Percentiles rank a stretch among this genome's conserved stretches.
phyloP scores from a whole-genome alignment of 306 rosid species.

The Lagenaria siceraria region DNA sequence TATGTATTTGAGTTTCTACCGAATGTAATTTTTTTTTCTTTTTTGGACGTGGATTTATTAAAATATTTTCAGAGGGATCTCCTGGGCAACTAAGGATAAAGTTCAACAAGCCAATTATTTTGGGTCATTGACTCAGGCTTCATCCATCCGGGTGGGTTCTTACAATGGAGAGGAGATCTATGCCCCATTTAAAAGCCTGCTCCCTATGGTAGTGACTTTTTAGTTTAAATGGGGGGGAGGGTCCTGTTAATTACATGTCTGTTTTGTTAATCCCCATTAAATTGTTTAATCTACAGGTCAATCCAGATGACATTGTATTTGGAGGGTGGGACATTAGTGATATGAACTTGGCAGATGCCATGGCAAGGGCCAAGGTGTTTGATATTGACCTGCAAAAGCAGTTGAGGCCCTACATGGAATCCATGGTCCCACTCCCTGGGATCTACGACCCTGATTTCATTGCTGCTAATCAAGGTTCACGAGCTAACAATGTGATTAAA shows the following conservation, averaged over 20 bases:
- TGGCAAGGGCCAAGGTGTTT: slow-evolving; percentile 86
- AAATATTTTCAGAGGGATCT: slow-evolving; percentile 56
- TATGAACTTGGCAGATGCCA: slow-evolving; percentile 89
- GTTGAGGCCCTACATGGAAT: slow-evolving; percentile 90
- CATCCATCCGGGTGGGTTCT: slow-evolving; percentile 85
- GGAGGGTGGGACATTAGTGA: slow-evolving; percentile 98
- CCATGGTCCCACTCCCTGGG: slow-evolving; percentile 96
- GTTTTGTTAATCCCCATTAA: background rate
- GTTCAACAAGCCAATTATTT: slow-evolving; percentile 90
- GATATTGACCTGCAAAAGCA: slow-evolving; percentile 98
- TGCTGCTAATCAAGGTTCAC: slow-evolving; percentile 86
- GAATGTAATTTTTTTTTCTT: background rate
- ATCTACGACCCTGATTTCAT: slow-evolving; percentile 86
- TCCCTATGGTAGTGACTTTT: slow-evolving; percentile 57
- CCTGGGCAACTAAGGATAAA: slow-evolving; percentile 98
- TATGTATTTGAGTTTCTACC: background rate
- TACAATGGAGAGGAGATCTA: slow-evolving; percentile 86
- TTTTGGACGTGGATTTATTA: background rate
- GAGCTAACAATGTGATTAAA: slow-evolving; percentile 80
- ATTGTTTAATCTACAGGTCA: slow-evolving; percentile 41
- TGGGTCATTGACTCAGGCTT: slow-evolving; percentile 91
- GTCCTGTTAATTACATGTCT: background rate
- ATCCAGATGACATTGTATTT: slow-evolving; percentile 89
- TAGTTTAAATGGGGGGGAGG: background rate
- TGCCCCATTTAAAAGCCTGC: slow-evolving; percentile 91